These are phyloP conservation scores for Nicotiana tomentosiformis DNA, from an alignment of 257 asterid genomes.

Conservation along the genomic window DNA sequence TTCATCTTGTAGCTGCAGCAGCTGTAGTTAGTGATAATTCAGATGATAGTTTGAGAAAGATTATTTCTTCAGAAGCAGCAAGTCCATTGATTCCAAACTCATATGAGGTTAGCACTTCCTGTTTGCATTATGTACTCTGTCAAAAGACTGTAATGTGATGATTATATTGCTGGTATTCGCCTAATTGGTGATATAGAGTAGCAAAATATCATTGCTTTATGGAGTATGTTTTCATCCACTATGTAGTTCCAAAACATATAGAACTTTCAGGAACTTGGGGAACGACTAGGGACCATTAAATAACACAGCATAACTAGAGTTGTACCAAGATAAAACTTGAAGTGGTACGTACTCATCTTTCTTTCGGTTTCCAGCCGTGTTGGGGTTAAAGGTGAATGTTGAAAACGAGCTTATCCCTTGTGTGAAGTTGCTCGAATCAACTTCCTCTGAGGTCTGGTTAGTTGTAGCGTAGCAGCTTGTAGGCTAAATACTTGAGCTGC, in stretches of 20 bases:
- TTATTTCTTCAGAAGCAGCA: slow-evolving; percentile 24
- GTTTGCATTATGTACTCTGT: not conserved
- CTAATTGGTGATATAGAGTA: not conserved
- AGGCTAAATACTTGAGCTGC: not conserved
- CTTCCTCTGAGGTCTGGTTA: not conserved
- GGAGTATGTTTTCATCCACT: not conserved
- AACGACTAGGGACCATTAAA: not conserved
- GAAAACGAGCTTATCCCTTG: not conserved
- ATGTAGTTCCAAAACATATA: not conserved
- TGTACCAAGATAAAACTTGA: not conserved
- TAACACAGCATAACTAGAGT: not conserved
- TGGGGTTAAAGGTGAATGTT: not conserved
- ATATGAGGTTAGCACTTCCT: slow-evolving; percentile 41
- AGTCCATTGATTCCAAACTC: slow-evolving; percentile 46
- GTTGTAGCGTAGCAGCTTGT: not conserved
- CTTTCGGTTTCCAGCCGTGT: not conserved
- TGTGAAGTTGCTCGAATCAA: not conserved
- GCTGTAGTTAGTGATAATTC: slow-evolving; percentile 21
- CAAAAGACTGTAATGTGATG: not conserved
- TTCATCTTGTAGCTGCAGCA: slow-evolving; percentile 1
- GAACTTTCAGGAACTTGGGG: not conserved
- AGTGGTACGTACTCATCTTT: not conserved
- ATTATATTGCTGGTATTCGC: not conserved
- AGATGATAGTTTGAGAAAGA: slow-evolving; percentile 33
- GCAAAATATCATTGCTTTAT: not conserved